Percentiles rank a stretch among this genome's conserved stretches.
Conservation (phyloP, 441 rosid genomes). For the Hura crepitans region DNA sequence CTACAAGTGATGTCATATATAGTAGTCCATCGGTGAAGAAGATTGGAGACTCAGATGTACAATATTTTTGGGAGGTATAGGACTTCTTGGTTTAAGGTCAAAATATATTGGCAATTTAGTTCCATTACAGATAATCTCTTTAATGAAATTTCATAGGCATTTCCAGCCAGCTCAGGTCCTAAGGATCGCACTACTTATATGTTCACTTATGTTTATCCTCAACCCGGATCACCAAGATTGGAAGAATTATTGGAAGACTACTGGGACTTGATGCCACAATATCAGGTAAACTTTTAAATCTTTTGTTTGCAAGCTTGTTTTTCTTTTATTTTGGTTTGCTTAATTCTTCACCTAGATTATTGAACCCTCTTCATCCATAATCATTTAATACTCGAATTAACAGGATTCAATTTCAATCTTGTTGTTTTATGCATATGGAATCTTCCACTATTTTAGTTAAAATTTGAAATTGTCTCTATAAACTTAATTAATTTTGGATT, state of each 20-base stretch:
- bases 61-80: constrained; percentile 92
- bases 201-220: constrained; percentile 91
- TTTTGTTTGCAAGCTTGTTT: constrained; percentile 10
- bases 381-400: not conserved
- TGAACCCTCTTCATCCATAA: constrained; percentile 10
- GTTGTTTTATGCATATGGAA: not conserved
- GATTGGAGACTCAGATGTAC: constrained; percentile 64
- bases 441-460: not conserved
- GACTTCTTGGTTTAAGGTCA: constrained; percentile 7
- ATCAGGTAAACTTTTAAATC: constrained; percentile 56
- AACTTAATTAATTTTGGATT: not conserved
- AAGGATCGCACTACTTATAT: constrained; percentile 85
- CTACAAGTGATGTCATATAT: constrained; percentile 77
- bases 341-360: constrained; percentile 12
- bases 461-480: not conserved
- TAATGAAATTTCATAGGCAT: constrained; percentile 55
- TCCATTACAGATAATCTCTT: constrained; percentile 15
- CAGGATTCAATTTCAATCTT: not conserved
- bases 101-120: constrained; percentile 5
- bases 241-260: constrained; percentile 86
- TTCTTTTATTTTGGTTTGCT: constrained; percentile 3
- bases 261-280: constrained; percentile 88
- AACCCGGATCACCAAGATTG: constrained; percentile 65
- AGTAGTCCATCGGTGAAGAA: constrained; percentile 69
- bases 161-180: constrained; percentile 94